A percentile compares a stretch with the other conserved stretches of the same genome.
Evolutionary conservation across 176 grass and related monocot genomes (phyloP).

Genomic region (Oryza meridionalis): DNA sequence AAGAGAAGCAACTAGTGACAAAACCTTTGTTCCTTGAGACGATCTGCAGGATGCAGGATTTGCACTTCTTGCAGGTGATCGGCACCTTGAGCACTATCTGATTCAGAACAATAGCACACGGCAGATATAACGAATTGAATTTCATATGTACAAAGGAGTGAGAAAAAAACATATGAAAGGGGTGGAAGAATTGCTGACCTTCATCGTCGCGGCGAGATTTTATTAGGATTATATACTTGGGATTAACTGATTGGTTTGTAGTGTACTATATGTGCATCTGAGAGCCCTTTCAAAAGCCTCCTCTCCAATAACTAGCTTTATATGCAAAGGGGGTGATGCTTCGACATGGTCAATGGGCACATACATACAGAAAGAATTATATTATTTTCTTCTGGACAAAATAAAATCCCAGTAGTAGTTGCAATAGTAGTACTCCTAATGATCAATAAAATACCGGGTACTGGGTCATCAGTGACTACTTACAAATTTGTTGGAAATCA

Average conservation of each 20-base stretch:
- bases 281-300: constrained; percentile 28
- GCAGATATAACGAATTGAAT: not conserved
- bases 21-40: constrained; percentile 41
- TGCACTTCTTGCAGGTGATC: constrained; percentile 60
- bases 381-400: not conserved
- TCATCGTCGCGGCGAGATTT: constrained; percentile 33
- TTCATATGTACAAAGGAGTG: not conserved
- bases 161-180: not conserved
- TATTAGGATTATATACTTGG: constrained; percentile 17
- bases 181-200: constrained; percentile 25
- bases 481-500: constrained; percentile 2
- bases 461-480: not conserved
- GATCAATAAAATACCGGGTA: not conserved
- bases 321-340: not conserved
- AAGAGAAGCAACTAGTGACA: not conserved
- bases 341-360: constrained; percentile 26
- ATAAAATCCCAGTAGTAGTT: not conserved
- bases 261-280: not conserved
- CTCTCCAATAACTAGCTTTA: constrained; percentile 17
- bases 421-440: not conserved
- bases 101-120: not conserved
- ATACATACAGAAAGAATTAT: not conserved
- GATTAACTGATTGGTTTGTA: not conserved
- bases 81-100: constrained; percentile 63
- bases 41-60: constrained; percentile 44